phyloP scores from a whole-genome alignment of 164 flowering plant species.

The Warburgia ugandensis region DNA sequence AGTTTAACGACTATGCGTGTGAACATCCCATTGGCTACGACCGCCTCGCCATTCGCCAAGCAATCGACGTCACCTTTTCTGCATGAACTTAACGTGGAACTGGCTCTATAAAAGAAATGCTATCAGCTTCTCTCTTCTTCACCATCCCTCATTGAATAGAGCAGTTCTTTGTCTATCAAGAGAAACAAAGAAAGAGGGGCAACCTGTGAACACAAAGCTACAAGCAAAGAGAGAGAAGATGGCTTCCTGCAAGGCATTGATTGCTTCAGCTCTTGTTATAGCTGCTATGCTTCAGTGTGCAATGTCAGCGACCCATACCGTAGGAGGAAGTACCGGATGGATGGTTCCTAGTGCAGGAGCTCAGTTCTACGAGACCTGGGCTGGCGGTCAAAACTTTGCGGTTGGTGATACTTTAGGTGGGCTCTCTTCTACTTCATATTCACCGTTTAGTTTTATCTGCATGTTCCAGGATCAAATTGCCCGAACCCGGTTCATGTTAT shows the following conservation, averaged over 20 bases:
- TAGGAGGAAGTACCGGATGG: constrained; percentile 18
- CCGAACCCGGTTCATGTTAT: neutral
- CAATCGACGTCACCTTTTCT: too few relatives aligned
- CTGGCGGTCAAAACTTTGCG: constrained; percentile 4
- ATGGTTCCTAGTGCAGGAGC: neutral
- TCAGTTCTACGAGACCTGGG: constrained; percentile 15
- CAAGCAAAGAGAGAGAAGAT: constrained; percentile 5
- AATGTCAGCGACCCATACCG: constrained; percentile 3
- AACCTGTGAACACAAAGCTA: constrained; percentile 12
- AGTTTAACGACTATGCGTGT: too few relatives aligned
- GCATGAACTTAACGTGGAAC: too few relatives aligned
- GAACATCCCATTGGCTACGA: too few relatives aligned
- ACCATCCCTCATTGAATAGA: too few relatives aligned
- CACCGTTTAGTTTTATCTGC: neutral
- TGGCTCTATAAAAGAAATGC: too few relatives aligned
- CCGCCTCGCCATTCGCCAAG: too few relatives aligned
- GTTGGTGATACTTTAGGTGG: constrained; percentile 24
- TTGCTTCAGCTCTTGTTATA: constrained; percentile 1
- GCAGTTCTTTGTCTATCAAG: too few relatives aligned
- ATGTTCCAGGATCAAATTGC: neutral
- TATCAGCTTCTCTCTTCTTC: too few relatives aligned
- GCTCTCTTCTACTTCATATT: neutral
- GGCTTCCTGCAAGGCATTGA: constrained; percentile 12
- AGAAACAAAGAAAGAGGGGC: constrained; percentile 4
- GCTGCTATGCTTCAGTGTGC: constrained; percentile 13